Conservation (phyloP, 352 stramenopile genomes). For the Pythium grandisporangium region DNA sequence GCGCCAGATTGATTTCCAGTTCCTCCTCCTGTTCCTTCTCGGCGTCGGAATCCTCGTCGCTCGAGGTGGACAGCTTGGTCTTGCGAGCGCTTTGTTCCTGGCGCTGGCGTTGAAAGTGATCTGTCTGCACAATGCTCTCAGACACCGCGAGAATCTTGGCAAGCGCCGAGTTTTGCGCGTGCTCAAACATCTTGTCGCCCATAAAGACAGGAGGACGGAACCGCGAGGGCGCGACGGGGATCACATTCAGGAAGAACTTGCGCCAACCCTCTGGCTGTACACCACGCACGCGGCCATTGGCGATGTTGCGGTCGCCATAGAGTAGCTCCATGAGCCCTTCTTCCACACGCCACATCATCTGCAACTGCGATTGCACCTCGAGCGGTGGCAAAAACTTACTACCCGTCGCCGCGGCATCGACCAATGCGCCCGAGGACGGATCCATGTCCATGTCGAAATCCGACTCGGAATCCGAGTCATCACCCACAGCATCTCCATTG, state of each 20-base stretch:
- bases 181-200: constrained; percentile 94
- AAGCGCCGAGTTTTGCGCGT: constrained; percentile 96
- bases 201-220: constrained; percentile 98
- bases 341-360: constrained; percentile 93
- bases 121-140: constrained; percentile 81
- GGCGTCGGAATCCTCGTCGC: constrained; percentile 44
- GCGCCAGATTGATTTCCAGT: constrained; percentile 70
- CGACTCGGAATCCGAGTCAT: constrained; percentile 74
- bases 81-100: no score
- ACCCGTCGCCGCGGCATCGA: constrained; percentile 52
- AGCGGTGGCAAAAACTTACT: constrained; percentile 94
- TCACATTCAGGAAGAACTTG: constrained; percentile 95
- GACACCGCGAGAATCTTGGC: constrained; percentile 92
- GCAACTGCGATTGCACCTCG: constrained; percentile 93
- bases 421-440: constrained; percentile 28
- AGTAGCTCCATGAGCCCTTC: constrained; percentile 89
- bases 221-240: constrained; percentile 95
- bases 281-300: constrained; percentile 35
- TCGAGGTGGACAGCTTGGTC: no score
- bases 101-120: constrained; percentile 49
- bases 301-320: constrained; percentile 82
- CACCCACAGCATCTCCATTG: constrained; percentile 24
- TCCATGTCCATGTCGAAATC: constrained; percentile 50
- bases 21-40: constrained; percentile 35
- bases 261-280: constrained; percentile 74